Evolutionary conservation across 1,139 yeast species (phyloP).

Genomic region (Pichia sp.): DNA sequence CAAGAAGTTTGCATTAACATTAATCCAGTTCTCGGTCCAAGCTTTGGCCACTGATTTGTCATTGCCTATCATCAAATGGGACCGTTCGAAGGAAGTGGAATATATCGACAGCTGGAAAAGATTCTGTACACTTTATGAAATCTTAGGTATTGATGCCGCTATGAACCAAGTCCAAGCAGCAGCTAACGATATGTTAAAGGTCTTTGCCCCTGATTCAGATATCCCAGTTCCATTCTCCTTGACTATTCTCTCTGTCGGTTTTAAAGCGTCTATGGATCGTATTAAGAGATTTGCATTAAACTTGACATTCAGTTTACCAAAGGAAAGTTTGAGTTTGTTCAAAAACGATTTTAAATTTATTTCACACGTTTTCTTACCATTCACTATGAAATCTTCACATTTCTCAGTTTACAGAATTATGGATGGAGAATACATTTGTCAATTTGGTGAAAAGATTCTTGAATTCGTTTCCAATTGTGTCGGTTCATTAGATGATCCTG

Average conservation of each 20-base stretch:
- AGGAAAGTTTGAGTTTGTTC: conserved; percentile 45
- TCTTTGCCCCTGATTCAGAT: conserved; percentile 51
- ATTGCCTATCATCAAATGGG: conserved; percentile 50
- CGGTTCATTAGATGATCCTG: conserved; percentile 31
- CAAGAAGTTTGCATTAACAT: conserved; percentile 68
- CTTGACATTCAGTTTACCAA: conserved; percentile 54
- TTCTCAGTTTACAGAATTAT: conserved; percentile 40
- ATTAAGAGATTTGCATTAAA: conserved; percentile 66
- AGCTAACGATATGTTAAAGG: conserved; percentile 53
- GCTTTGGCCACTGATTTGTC: conserved; percentile 40
- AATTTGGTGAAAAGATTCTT: conserved; percentile 54
- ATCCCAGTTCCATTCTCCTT: conserved; percentile 72
- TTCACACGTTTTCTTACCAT: conserved; percentile 55
- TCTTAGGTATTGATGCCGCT: conserved; percentile 82
- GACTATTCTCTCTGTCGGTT: conserved; percentile 70
- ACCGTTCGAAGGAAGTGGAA: conserved; percentile 29
- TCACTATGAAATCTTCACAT: conserved; percentile 63
- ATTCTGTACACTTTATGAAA: conserved; percentile 72
- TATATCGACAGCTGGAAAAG: conserved; percentile 65
- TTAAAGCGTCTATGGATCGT: conserved; percentile 76
- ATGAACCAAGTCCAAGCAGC: conserved; percentile 87
- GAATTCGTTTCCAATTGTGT: conserved; percentile 49
- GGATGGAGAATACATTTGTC: conserved; percentile 41
- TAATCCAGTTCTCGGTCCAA: conserved; percentile 61
- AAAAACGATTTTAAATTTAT: conserved; percentile 48